These are phyloP conservation scores for Torulaspora pretoriensis DNA, from an alignment of 1,139 yeast species.

Conservation along the genomic window DNA sequence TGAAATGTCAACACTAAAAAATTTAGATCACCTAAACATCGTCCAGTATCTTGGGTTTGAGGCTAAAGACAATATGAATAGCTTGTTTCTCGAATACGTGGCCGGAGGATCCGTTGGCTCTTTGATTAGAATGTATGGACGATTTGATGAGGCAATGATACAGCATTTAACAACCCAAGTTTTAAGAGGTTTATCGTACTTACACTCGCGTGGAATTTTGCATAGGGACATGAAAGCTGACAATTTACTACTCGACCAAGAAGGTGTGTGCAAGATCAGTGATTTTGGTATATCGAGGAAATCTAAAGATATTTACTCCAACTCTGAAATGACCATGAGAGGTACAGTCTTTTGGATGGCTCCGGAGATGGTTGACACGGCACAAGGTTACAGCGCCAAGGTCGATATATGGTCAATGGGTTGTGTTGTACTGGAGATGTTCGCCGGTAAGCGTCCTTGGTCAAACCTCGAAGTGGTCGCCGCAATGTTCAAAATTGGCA, in stretches of 20 bases:
- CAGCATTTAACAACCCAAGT: slow-evolving; percentile 76
- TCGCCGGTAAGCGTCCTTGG: slow-evolving; percentile 83
- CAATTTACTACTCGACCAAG: slow-evolving; percentile 78
- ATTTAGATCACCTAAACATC: slow-evolving; percentile 86
- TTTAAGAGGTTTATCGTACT: slow-evolving; percentile 73
- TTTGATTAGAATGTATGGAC: slow-evolving; percentile 76
- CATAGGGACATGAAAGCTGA: slow-evolving; percentile 98
- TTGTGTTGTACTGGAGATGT: slow-evolving; percentile 94
- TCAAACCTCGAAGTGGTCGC: slow-evolving; percentile 73
- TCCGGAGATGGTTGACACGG: slow-evolving; percentile 89
- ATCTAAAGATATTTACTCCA: slow-evolving; percentile 80
- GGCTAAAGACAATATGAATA: slow-evolving; percentile 67
- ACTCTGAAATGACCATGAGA: slow-evolving; percentile 96
- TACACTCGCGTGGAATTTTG: slow-evolving; percentile 81
- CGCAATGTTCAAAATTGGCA: slow-evolving; percentile 67
- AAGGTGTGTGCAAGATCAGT: slow-evolving; percentile 92
- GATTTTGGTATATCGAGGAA: slow-evolving; percentile 95
- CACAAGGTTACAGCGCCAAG: slow-evolving; percentile 94
- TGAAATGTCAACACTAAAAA: slow-evolving; percentile 92
- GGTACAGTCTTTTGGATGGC: slow-evolving; percentile 99
- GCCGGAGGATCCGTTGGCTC: slow-evolving; percentile 97
- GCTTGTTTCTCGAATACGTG: slow-evolving; percentile 87
- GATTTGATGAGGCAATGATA: slow-evolving; percentile 75
- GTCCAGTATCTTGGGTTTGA: slow-evolving; percentile 96
- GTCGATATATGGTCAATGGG: slow-evolving; percentile 93